phyloP scores from a whole-genome alignment of 176 grass and related monocot species.

The Tuctoria greenei region DNA sequence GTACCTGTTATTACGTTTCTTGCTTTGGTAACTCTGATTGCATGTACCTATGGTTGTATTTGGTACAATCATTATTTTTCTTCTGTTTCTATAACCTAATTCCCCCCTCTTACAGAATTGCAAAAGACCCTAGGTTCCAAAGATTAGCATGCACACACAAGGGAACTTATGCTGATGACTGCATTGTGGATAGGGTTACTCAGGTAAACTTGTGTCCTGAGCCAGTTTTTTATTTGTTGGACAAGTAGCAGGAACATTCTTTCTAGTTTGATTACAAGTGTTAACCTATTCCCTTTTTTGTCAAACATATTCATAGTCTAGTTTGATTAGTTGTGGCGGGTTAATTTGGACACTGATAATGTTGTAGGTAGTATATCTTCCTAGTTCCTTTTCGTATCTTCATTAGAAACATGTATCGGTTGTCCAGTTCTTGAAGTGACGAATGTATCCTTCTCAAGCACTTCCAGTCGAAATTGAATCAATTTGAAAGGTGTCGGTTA shows the following conservation, averaged over 20 bases:
- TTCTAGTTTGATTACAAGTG: not conserved
- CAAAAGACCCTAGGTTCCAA: constrained; percentile 91
- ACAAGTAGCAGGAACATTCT: not conserved
- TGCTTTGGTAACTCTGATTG: not conserved
- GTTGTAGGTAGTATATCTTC: not conserved
- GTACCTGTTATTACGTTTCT: not conserved
- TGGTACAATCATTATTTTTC: not conserved
- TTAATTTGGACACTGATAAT: not conserved
- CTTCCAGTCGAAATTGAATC: too few relatives aligned
- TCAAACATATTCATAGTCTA: not conserved
- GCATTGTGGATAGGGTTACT: constrained; percentile 91
- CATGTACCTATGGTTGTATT: not conserved
- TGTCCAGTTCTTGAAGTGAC: not conserved
- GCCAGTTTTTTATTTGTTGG: not conserved
- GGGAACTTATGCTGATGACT: constrained; percentile 98
- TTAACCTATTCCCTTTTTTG: not conserved
- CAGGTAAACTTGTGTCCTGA: constrained; percentile 50
- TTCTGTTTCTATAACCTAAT: not conserved
- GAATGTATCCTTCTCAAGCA: not conserved
- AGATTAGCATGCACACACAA: constrained; percentile 93
- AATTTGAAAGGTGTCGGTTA: too few relatives aligned
- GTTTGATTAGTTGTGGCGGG: not conserved
- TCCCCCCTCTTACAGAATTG: constrained; percentile 55
- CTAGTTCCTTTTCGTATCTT: not conserved
- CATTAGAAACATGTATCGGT: not conserved